Evolutionary conservation across 768 basidiomycete species (phyloP).

Genomic region (Podaxis sp.): DNA sequence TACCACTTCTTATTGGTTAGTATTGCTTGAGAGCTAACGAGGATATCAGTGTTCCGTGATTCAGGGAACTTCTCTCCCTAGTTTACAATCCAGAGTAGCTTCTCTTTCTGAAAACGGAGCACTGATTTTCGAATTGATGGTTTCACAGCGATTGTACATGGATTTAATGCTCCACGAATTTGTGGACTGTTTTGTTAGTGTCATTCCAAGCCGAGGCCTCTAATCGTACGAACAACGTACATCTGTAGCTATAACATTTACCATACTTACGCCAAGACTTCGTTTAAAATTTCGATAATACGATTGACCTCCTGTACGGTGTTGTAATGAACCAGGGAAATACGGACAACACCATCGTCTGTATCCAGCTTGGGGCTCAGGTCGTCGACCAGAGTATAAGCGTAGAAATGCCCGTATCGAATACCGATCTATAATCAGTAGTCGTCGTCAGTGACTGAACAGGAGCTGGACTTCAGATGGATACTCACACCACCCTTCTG

Average conservation of each 20-base stretch:
- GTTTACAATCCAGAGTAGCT: background rate
- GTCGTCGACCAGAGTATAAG: conserved; percentile 56
- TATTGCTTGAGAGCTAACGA: background rate
- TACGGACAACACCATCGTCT: conserved; percentile 67
- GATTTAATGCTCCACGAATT: background rate
- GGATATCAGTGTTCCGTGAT: conserved; percentile 28
- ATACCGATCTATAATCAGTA: conserved; percentile 60
- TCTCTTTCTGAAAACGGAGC: background rate
- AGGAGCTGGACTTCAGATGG: background rate
- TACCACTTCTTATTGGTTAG: conserved; percentile 14
- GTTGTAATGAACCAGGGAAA: conserved; percentile 37
- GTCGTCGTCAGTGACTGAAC: background rate
- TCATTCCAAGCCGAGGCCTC: conserved; percentile 38
- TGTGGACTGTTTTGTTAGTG: conserved; percentile 44
- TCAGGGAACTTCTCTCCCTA: conserved; percentile 25
- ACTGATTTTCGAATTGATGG: conserved; percentile 22
- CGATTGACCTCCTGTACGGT: background rate
- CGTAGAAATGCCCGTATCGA: conserved; percentile 78
- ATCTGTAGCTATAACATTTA: conserved; percentile 22
- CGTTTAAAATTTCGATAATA: background rate
- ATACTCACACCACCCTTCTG: conserved; percentile 55
- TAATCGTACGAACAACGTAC: conserved; percentile 48
- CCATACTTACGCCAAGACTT: background rate
- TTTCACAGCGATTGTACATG: conserved; percentile 36
- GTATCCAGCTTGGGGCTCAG: conserved; percentile 56